Base-by-base conservation (phyloP, 2,329 filamentous ascomycete genomes). In the Scolecobasidium constrictum region DNA sequence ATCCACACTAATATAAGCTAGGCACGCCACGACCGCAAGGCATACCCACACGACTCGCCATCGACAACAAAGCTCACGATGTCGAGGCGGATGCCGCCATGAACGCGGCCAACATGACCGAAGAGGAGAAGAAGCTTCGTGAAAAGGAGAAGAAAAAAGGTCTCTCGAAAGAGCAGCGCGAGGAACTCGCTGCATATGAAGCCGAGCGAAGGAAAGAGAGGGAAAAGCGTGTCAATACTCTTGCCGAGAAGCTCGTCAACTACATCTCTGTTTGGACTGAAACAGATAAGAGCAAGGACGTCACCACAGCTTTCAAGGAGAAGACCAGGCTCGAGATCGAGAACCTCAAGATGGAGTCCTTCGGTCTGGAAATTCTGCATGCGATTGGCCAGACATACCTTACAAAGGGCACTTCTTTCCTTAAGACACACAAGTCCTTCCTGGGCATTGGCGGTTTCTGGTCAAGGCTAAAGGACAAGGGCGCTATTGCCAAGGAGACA, bases 321-420 rank as follows among this genome's bases (percentile, higher is more conserved):
- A 95, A 98, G 75, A 95, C 85, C 52, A 77, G 81, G 33, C 78
- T 96, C 33, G 92, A 98, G 66, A 86, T 94, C 19, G 92, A 98
- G 68, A 94, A 96, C 58, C 71, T 98, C 53, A 98, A 96, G 73
- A 98, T 98, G 86, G 92, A 98, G 66, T 93, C 85, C 0, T 98
- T 98, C 54, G 92, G 92, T 40, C 73, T 98, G 34, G 92, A 98
- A 53, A 96, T 96, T 52, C 71, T 95, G 38, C 90, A 96, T 62
- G 88, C 92, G 36, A 93, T 98, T 54, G 92, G 92, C 13, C 74
- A 83, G 52, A 94, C 86, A 3, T 98, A 98, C 62, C 66, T 92
- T 20, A 78, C 80, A 60, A 96, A 96, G 65, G 86, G 83, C 3
- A 85, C 83, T 1, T 81, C 81, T 1, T 81, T 95, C 57, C 73